Conservation (phyloP, 2,329 filamentous ascomycete genomes). For the Incumbomyces delicatus region DNA sequence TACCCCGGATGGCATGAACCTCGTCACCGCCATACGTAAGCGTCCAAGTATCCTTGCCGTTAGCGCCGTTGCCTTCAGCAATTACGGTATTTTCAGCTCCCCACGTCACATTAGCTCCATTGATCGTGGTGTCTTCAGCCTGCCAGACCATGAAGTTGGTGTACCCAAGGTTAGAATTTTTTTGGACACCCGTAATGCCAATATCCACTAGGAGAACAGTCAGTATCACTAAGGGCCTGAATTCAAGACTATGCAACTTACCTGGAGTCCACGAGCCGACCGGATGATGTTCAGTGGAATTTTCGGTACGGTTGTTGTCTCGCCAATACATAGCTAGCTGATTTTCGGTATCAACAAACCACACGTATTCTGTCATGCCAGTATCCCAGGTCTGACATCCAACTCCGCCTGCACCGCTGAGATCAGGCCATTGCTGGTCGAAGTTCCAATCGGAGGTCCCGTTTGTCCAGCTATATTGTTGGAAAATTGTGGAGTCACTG, state of each 20-base stretch:
- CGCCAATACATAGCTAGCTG: constrained; percentile 3
- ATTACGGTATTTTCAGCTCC: constrained; percentile 6
- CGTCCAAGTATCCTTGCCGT: constrained; percentile 1
- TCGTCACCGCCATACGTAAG: neutral
- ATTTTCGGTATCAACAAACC: constrained; percentile 5
- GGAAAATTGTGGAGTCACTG: constrained; percentile 2
- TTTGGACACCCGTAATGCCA: constrained; percentile 1
- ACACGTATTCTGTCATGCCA: constrained; percentile 7
- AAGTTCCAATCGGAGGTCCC: neutral
- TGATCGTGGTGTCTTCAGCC: constrained; percentile 4
- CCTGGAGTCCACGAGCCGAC: constrained; percentile 5
- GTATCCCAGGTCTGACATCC: constrained; percentile 17
- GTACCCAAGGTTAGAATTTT: constrained; percentile 3
- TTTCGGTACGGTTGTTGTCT: constrained; percentile 2
- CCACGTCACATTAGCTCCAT: constrained; percentile 5
- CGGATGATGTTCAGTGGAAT: neutral
- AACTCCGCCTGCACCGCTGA: constrained; percentile 3
- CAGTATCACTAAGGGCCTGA: neutral
- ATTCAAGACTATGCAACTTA: neutral
- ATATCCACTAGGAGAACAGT: constrained; percentile 1
- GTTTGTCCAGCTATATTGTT: constrained; percentile 7
- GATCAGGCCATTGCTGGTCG: neutral
- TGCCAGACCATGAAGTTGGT: constrained; percentile 7
- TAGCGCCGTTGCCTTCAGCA: neutral
- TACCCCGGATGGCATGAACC: constrained; percentile 1